Evolutionary conservation across 2,329 filamentous ascomycete species (phyloP).

Genomic region (Akanthomyces uredinophilus): DNA sequence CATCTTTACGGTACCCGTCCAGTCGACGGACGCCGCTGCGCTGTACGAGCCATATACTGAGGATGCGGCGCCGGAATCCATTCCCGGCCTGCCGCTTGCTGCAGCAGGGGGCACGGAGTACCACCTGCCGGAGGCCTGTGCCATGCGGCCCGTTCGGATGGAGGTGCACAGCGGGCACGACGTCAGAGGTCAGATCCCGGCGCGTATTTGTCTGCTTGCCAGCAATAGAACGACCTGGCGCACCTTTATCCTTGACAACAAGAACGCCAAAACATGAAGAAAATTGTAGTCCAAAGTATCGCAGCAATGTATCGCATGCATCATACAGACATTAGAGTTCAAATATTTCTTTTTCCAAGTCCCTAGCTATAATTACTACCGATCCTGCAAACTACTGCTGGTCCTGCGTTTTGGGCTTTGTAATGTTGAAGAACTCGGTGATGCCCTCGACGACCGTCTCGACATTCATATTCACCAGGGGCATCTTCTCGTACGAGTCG

Average conservation of each 20-base stretch:
- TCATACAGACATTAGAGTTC: not conserved
- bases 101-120: slow-evolving; percentile 20
- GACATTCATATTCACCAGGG: slow-evolving; percentile 81
- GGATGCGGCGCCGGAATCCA: slow-evolving; percentile 13
- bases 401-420: slow-evolving; percentile 46
- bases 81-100: slow-evolving; percentile 9
- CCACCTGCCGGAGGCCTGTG: slow-evolving; percentile 24
- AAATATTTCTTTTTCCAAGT: not conserved
- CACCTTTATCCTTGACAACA: slow-evolving; percentile 33
- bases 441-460: slow-evolving; percentile 75
- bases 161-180: slow-evolving; percentile 43
- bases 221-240: slow-evolving; percentile 42
- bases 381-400: not conserved
- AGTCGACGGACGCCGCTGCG: slow-evolving; percentile 30
- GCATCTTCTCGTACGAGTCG: slow-evolving; percentile 77
- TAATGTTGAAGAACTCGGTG: slow-evolving; percentile 72
- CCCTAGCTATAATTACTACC: not conserved
- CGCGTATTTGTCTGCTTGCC: slow-evolving; percentile 47
- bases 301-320: not conserved
- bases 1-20: slow-evolving; percentile 33
- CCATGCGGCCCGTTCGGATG: slow-evolving; percentile 41
- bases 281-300: no score
- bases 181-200: slow-evolving; percentile 42
- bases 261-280: not conserved
- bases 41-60: slow-evolving; percentile 33